Evolutionary conservation across 2,329 filamentous ascomycete genomes (phyloP), one percentile per base, ranked within the genome.

Genomic region (Acephala macrosclerotiorum): DNA sequence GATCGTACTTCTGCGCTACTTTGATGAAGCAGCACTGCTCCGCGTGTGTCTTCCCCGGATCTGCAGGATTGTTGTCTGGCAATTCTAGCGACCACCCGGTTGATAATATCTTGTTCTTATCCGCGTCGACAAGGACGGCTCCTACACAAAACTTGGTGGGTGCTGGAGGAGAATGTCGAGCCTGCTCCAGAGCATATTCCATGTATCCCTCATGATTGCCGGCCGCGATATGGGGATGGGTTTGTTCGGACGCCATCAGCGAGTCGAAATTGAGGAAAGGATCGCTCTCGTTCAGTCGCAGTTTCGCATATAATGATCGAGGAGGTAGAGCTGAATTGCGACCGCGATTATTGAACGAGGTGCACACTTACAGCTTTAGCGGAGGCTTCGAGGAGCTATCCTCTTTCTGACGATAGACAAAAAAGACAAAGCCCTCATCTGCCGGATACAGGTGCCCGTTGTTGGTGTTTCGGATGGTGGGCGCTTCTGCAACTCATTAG

Each of bases 81-180:
- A 94, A 86, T 78, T 97, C 94, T 66, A 97, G 84, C 0, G 95
- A 97, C 80, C 93, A 97, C 63, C 95, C 94, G 1, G 92, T 91
- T 0, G 91, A 87, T 36, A 96, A 83, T 64, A 96, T 82, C 38
- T 79, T 75, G 72, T 88, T 84, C 53, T 81, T 83, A 56, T 79
- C 79, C 18, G 82, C 77, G 63, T 87, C 83, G 33, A 94, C 84
- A 57, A 97, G 84, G 29, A 97, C 79, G n/a, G 95, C 94, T 56
- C 95, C 95, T 25, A 98, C 94, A 64, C 94, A 89, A 81, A 93
- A 98, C 77, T 97, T 97, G 62, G 92, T 93, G 93, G 91, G 74
- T 92, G 93, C 7, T 61, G 92, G 92, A 3, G 92, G 91, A 14
- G 94, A 96, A 69, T 90, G 86, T 38, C 85, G 84, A 20, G 95